Evolutionary conservation across 805 yeast genomes (phyloP), one percentile per base, ranked within the genome.

Genomic region (fission yeast (Schizosaccharomyces pombe)): DNA sequence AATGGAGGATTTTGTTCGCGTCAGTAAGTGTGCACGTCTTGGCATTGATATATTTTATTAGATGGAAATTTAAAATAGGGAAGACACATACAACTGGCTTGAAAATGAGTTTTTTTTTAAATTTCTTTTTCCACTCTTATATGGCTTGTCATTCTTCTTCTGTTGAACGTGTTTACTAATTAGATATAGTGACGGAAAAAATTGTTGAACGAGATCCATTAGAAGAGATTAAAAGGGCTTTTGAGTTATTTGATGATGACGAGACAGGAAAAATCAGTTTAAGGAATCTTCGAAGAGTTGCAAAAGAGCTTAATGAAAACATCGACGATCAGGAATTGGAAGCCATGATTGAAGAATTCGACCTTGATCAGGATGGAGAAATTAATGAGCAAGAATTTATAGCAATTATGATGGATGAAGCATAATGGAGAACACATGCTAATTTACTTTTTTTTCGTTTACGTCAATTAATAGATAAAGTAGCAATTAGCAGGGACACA

Each of bases 281-380:
- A 53, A 75, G 87, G 59, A 83, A 86, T 63, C 72, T 91, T 57
- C 77, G 93, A 65, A 75, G 91, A 57, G 94, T 89, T 1, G 91
- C 96, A 9, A 82, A 83, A 60, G 96, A 89, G 60, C 69, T 91
- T 56, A 96, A 95, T 2, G 98, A 91, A 65, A 83, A 81, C 60
- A 69, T 91, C 56, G 79, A 85, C 4, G 99, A 91, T 60, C 95
- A 85, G 57, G 98, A 91, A 63, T 71, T 91, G 54, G 75, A 83
- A 60, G 96, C 96, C 3, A 91, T 91, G 98, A 91, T 91, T 59
- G 95, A 87, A 58, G 97, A 89, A 66, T 91, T 91, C 64, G 99
- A 91, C 68, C 69, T 87, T 54, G 96, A 91, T 64, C 94, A 85
- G 55, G 97, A 91, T 65, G 97, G 97, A 53, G 95, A 84, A 59